Conservation (phyloP, 1,284 basidiomycete species). For the Somion occarium region DNA sequence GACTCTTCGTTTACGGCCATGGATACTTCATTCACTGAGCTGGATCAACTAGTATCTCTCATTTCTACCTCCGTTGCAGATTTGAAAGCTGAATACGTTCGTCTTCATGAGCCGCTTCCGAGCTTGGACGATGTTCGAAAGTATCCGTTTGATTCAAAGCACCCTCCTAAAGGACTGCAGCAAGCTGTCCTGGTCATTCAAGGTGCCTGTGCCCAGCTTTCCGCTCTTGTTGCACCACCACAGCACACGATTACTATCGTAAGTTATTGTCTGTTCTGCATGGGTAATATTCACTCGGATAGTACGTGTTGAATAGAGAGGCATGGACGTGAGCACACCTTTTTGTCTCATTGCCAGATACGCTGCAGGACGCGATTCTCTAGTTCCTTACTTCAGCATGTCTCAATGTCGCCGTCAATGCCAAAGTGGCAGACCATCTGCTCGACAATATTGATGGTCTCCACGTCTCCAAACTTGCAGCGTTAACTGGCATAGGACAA, state of each 20-base stretch:
- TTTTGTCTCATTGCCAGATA: too few species aligned
- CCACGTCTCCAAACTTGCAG: conserved; percentile 26
- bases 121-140: not conserved
- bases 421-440: conserved; percentile 27
- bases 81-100: conserved; percentile 1
- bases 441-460: conserved; percentile 25
- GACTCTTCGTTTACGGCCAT: not conserved
- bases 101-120: not conserved
- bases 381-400: conserved; percentile 3
- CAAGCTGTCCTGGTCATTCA: conserved; percentile 1
- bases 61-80: conserved; percentile 5
- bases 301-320: too few species aligned
- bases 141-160: not conserved
- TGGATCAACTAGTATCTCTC: conserved; percentile 4
- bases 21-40: not conserved
- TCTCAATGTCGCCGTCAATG: conserved; percentile 16
- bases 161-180: not conserved
- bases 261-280: not conserved
- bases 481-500: conserved; percentile 23
- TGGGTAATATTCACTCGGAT: not conserved
- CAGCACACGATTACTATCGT: conserved; percentile 1
- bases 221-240: conserved; percentile 2
- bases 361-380: too few species aligned
- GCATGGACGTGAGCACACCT: too few species aligned
- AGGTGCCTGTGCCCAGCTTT: conserved; percentile 8